Base-by-base conservation (phyloP, 2,329 filamentous ascomycete species). In the Aspergillus ochraceoroseus region DNA sequence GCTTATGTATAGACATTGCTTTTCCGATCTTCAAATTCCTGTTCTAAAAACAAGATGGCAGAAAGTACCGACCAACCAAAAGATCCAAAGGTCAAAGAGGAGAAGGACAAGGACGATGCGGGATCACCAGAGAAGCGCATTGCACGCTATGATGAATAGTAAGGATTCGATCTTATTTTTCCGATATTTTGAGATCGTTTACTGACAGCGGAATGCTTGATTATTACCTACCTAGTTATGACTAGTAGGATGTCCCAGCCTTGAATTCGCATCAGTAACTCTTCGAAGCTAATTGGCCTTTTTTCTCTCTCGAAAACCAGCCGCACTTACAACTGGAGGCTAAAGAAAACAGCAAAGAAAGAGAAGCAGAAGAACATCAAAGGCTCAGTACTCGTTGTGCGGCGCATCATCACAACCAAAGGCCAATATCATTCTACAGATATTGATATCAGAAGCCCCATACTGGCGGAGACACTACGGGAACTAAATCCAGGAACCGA, bases 321-420 rank as follows among this genome's bases (percentile, higher is more conserved):
- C 12, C 30, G 30, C 30, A 20, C 30, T 11, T 20, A 32, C 9
- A 20, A 8, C 30, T 32, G 30, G 30, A 32, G 15, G 8, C 17
- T 32, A 9, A 32, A 32, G 30, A 32, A 32, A 32, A 32, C 30
- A 7, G 30, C 30, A 15, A 32, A 32, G 30, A 32, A 32, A 12
- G 30, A 32, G 11, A 32, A 32, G 11, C 30, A 32, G 30, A 32
- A 20, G 30, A 32, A 32, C 17, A 5, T 32, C 30, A 32, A 32
- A 7, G 30, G 30, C 30, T 8, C 31, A 15, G 31, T 9, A 7
- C 31, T 33, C 15, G 31, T 33, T 14, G 31, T 33, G 11, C 31
- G 19, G 19, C 31, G 31, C n/a, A 7, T 23, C 3, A 33, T 33
- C 11, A 12, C 13, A 5, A 4, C 7, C 2, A 23, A 33, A 15